These are phyloP conservation scores for Naganishia sp. DNA, from an alignment of 1,284 basidiomycete genomes.

Conservation along the genomic window DNA sequence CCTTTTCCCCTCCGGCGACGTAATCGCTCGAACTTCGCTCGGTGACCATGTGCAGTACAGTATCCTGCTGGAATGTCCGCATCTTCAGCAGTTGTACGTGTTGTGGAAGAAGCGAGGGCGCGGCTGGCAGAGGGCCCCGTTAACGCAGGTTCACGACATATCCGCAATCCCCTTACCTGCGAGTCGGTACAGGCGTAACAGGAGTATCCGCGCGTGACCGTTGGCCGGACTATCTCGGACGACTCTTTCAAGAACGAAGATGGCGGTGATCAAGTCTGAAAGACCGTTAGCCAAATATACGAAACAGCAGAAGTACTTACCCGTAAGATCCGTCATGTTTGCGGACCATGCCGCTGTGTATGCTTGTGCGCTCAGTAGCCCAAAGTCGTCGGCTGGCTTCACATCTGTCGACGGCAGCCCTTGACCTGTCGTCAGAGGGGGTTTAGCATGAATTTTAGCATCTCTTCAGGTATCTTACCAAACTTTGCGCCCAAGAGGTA, in stretches of 20 bases:
- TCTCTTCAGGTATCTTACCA: constrained; percentile 8
- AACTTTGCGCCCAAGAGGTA: constrained; percentile 28
- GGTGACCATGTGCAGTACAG: constrained; percentile 33
- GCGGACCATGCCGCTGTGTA: constrained; percentile 18
- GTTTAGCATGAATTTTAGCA: not conserved
- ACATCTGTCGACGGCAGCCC: constrained; percentile 32
- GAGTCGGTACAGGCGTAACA: constrained; percentile 31
- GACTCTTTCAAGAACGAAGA: constrained; percentile 21
- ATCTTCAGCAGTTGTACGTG: constrained; percentile 32
- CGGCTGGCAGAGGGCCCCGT: constrained; percentile 1
- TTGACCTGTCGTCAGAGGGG: not conserved
- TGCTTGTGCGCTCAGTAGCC: constrained; percentile 31
- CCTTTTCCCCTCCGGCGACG: constrained; percentile 30
- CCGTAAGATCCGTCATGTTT: not conserved
- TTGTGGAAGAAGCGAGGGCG: constrained; percentile 28
- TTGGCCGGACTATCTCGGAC: constrained; percentile 30
- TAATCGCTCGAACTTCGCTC: constrained; percentile 32
- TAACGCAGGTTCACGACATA: not conserved
- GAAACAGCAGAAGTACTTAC: not conserved
- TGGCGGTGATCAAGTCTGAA: constrained; percentile 20
- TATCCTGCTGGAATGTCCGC: constrained; percentile 36
- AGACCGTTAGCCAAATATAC: not conserved
- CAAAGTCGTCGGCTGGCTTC: constrained; percentile 34
- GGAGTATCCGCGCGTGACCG: constrained; percentile 32
- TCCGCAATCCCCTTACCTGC: constrained; percentile 6